Evolutionary conservation across 1,284 basidiomycete genomes (phyloP), one percentile per base, ranked within the genome.

Genomic region (Leccinum pachyderme): DNA sequence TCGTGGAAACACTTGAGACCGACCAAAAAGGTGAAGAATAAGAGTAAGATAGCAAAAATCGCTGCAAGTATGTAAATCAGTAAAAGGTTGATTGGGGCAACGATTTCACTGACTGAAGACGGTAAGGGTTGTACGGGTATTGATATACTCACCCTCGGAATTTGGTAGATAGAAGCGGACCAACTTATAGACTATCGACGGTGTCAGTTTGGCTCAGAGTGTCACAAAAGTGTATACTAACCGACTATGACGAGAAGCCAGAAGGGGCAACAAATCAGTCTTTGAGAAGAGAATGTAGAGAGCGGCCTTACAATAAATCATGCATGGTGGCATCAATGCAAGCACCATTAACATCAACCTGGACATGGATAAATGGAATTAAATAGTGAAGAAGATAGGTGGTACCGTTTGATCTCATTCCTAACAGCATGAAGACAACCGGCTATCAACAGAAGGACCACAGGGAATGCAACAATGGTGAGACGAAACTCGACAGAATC

Each of bases 401-500:
- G 77, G 31, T 59, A 88, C 89, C 81, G 87, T 70, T 85, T 91
- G 58, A 92, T 83, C 73, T 93, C 91, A 53, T 85, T 77, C 63
- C 88, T 82, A 5, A 91, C 84, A 3, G 91, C 88, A 45, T 83
- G 62, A 24, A 81, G 86, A 62, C 83, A 86, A 7, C 82, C 75
- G 15, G 82, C 72, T n/a, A 93, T 76, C 51, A 91, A 74, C 27
- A 82, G 58, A 13, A 93, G 74, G n/a, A 91, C 87, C 22, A 92
- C 76, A 18, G 91, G 89, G 48, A 93, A 90, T 24, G 91, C 91
- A 33, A 86, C 81, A 52, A 93, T 79, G 2, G 90, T 93, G 29
- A 93, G 65, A 8, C 84, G 89, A 63, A 91, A 93, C 72, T 93
- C 90, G 3, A 85, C 82, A 1, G 84, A 82, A 63, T 81, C 72